These are phyloP conservation scores for Boletellus ananiceps DNA, from an alignment of 768 basidiomycete species.

Conservation along the genomic window DNA sequence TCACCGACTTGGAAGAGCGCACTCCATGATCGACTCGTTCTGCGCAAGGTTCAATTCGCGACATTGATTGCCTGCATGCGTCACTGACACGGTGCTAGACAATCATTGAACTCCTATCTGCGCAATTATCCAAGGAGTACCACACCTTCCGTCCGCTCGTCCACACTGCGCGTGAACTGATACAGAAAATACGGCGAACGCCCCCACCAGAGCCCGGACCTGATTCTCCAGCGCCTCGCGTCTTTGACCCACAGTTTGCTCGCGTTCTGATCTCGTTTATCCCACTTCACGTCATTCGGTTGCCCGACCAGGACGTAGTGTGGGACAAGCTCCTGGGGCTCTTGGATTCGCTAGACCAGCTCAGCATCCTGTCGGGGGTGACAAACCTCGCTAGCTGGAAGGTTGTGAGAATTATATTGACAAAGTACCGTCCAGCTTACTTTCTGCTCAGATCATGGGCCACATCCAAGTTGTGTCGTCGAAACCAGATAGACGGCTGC, in stretches of 20 bases:
- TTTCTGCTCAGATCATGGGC: constrained; percentile 41
- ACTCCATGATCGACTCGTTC: constrained; percentile 46
- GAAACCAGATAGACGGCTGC: constrained; percentile 36
- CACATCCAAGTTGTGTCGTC: constrained; percentile 46
- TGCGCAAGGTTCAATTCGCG: constrained; percentile 49
- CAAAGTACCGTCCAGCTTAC: not conserved
- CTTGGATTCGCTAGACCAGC: constrained; percentile 54
- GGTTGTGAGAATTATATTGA: constrained; percentile 33
- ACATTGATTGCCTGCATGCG: not conserved
- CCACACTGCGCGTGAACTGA: constrained; percentile 13
- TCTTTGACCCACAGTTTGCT: constrained; percentile 64
- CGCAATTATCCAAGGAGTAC: constrained; percentile 26
- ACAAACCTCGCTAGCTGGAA: constrained; percentile 57
- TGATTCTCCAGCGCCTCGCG: constrained; percentile 46
- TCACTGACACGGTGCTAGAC: constrained; percentile 18
- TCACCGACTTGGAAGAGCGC: constrained; percentile 46
- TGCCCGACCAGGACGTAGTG: constrained; percentile 44
- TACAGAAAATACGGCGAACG: constrained; percentile 16
- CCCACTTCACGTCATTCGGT: constrained; percentile 57
- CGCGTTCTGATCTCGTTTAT: constrained; percentile 64
- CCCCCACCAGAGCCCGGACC: constrained; percentile 36
- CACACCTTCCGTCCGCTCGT: constrained; percentile 16
- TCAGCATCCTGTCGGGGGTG: constrained; percentile 41
- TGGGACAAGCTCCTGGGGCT: constrained; percentile 50
- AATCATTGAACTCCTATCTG: constrained; percentile 23